These are phyloP conservation scores for Fraxinus pennsylvanica DNA, from an alignment of 257 asterid genomes.

Conservation along the genomic window DNA sequence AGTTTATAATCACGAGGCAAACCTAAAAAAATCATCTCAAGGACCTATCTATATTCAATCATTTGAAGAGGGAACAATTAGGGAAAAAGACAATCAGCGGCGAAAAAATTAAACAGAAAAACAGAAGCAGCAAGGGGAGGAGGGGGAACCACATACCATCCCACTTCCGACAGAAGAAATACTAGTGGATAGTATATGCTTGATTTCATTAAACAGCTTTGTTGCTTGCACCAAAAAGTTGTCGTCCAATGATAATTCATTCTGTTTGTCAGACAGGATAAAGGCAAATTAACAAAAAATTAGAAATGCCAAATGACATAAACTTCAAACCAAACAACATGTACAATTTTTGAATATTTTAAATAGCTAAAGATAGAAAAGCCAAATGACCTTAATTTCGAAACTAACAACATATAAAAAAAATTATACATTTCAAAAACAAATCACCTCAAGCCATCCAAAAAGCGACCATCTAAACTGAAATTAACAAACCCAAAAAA, in stretches of 20 bases:
- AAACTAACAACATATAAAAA: background rate
- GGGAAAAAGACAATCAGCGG: background rate
- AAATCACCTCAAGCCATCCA: background rate
- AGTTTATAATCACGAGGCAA: too few species aligned
- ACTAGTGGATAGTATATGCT: slow-evolving; percentile 53
- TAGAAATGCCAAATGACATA: slow-evolving; percentile 20
- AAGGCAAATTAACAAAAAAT: slow-evolving; percentile 10
- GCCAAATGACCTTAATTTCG: slow-evolving; percentile 5
- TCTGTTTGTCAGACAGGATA: slow-evolving; percentile 42
- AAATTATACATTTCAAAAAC: background rate
- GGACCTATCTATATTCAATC: slow-evolving; percentile 2
- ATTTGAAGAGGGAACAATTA: background rate
- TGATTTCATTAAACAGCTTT: slow-evolving; percentile 67
- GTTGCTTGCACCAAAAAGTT: slow-evolving; percentile 48
- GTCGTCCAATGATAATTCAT: slow-evolving; percentile 52
- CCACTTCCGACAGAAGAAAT: slow-evolving; percentile 67
- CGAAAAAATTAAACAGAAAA: background rate
- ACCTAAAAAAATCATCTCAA: slow-evolving; percentile 17
- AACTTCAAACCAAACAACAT: background rate
- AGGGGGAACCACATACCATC: slow-evolving; percentile 43
- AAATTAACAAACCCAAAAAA: background rate
- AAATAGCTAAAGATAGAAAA: background rate
- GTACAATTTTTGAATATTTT: background rate
- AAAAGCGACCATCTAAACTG: background rate
- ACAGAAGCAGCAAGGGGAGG: background rate